Base-by-base conservation (phyloP, 768 basidiomycete genomes). In the Imleria badia region DNA sequence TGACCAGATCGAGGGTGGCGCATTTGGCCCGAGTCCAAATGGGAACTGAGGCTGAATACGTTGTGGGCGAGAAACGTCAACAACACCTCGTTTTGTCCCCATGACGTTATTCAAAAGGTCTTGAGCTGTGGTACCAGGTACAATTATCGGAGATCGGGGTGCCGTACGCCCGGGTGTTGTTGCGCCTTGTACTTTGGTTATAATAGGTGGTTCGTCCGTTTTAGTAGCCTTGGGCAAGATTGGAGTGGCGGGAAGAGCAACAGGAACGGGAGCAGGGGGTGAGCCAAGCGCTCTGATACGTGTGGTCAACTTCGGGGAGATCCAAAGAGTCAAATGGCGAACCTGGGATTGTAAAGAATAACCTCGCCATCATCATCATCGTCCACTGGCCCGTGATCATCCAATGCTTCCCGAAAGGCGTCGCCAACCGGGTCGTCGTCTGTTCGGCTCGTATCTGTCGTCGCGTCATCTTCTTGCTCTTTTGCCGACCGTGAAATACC, bases 341-440 rank as follows among this genome's bases (percentile, higher is more conserved):
- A 85, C 84, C 82, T 79, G 33, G 83, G 86, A 66, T 88, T 80
- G 74, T 85, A 87, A 45, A 98, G 85, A 60, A 94, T 85, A 19
- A 92, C 89, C 8, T 84, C 80, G 34, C 78, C 77, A 2, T 85
- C 85, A 10, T 83, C 81, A 1, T 81, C 80, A 5, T 81, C 80
- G 20, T 69, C 68, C 7, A 47, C 35, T 17, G 19, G 10, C 4
- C 48, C 73, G 17, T 77, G 72, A 36, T 67, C 73, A 36, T 72
- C 72, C 10, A 79, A 62, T 29, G 72, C 79, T 64, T 80, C 71
- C 26, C 80, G 72, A 64, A 91, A 86, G 6, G 83, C 88, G 12
- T 85, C 81, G 12, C 78, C 81, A 33, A 97, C 81, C 0, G 88
- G 84, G 63, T 96, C 96, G 11, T 71, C 70, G 43, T 93, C 91